These are phyloP conservation scores for Penicillium olsonii DNA, from an alignment of 2,329 filamentous ascomycete species.

Conservation along the genomic window DNA sequence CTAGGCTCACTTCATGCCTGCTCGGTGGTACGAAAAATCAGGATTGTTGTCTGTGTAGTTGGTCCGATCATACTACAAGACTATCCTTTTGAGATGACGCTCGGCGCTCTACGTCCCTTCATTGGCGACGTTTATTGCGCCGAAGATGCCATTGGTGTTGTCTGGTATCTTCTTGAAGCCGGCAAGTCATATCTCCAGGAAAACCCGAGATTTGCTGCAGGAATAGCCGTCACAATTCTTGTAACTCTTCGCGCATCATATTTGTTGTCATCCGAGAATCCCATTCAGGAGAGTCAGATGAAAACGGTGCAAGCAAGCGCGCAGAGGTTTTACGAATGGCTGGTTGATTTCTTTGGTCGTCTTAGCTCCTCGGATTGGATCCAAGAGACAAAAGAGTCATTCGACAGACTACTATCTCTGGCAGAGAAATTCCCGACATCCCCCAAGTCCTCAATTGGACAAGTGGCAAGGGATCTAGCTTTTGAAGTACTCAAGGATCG, in stretches of 20 bases:
- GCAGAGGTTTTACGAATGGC: conserved; percentile 75
- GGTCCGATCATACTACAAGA: conserved; percentile 70
- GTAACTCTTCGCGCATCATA: conserved; percentile 77
- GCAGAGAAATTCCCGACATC: conserved; percentile 67
- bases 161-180: conserved; percentile 75
- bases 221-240: conserved; percentile 75
- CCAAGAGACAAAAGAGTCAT: conserved; percentile 56
- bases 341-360: conserved; percentile 66
- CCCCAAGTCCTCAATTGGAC: conserved; percentile 69
- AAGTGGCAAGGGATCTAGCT: conserved; percentile 76
- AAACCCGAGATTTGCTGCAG: conserved; percentile 74
- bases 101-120: conserved; percentile 77
- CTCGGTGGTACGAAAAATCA: conserved; percentile 80
- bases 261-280: conserved; percentile 72
- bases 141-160: conserved; percentile 84
- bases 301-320: conserved; percentile 74
- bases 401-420: conserved; percentile 67
- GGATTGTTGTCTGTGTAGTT: conserved; percentile 76
- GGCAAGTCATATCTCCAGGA: conserved; percentile 66
- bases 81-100: conserved; percentile 87
- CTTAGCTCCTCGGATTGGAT: conserved; percentile 60
- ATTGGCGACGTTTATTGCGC: conserved; percentile 83
- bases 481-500: conserved; percentile 78
- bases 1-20: conserved; percentile 85
- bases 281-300: conserved; percentile 82